phyloP scores from a whole-genome alignment of 352 stramenopile species.

The Pythium pectinolyticum region DNA sequence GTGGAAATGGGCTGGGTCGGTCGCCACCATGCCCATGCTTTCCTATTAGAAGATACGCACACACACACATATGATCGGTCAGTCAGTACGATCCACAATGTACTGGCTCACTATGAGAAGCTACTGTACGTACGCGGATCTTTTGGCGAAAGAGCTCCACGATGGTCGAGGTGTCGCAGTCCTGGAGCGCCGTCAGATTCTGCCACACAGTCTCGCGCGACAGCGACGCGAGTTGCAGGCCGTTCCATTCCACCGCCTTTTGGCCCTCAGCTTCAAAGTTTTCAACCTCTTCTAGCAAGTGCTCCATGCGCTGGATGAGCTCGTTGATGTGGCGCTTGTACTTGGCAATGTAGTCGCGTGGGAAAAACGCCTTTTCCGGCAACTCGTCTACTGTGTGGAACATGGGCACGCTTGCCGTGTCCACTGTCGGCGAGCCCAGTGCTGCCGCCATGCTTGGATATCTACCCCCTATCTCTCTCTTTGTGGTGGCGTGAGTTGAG shows the following conservation, averaged over 20 bases:
- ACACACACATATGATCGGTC: neutral
- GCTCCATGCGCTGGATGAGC: constrained; percentile 55
- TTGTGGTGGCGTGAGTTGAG: constrained; percentile 19
- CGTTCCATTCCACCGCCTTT: constrained; percentile 35
- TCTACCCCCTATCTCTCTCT: too few relatives aligned
- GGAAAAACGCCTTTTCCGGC: constrained; percentile 53
- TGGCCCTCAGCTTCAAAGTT: constrained; percentile 52
- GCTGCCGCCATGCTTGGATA: constrained; percentile 19
- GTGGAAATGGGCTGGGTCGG: constrained; percentile 43
- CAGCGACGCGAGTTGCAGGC: constrained; percentile 39
- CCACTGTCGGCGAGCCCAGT: constrained; percentile 6
- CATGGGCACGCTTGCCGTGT: constrained; percentile 16
- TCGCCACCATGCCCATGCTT: constrained; percentile 47
- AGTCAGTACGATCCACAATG: neutral
- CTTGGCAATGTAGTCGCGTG: constrained; percentile 49
- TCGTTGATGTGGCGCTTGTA: constrained; percentile 65
- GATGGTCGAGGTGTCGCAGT: constrained; percentile 48
- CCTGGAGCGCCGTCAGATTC: constrained; percentile 58
- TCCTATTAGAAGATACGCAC: constrained; percentile 31
- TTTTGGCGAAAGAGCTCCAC: constrained; percentile 56
- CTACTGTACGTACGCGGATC: constrained; percentile 45
- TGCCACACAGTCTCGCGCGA: constrained; percentile 61
- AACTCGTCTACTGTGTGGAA: constrained; percentile 44
- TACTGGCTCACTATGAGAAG: neutral
- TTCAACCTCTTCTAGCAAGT: constrained; percentile 59